These are phyloP conservation scores for Strombidium stylifer DNA, from an alignment of 73 alveolate species.

Conservation along the genomic window DNA sequence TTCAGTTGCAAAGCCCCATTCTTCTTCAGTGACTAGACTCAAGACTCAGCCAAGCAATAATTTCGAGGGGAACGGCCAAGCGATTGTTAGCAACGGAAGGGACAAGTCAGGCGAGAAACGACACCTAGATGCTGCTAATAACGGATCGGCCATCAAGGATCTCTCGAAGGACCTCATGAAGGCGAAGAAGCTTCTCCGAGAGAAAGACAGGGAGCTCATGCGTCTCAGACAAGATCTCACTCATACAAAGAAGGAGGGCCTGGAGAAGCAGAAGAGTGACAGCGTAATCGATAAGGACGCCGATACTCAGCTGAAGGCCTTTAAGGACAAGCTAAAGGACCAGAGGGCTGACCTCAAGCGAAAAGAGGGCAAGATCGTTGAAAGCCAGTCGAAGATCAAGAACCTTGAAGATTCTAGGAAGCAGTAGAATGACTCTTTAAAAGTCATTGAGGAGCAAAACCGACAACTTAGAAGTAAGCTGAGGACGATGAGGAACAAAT, in stretches of 20 bases:
- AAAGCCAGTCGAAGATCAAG: background rate
- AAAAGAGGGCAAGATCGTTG: slow-evolving; percentile 3
- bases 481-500: background rate
- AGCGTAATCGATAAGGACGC: no score
- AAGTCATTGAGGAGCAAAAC: background rate
- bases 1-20: no score
- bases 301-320: no score
- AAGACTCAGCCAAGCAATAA: no score
- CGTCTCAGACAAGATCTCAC: slow-evolving; percentile 20
- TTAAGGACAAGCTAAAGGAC: no score
- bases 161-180: slow-evolving; percentile 21
- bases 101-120: no score
- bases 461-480: slow-evolving; percentile 3
- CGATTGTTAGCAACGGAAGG: no score
- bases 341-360: background rate
- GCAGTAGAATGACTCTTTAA: slow-evolving; percentile 5
- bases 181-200: slow-evolving; percentile 1
- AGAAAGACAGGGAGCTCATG: slow-evolving; percentile 27
- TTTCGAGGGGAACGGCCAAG: no score
- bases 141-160: no score
- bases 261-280: slow-evolving; percentile 11
- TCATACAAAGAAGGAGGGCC: background rate
- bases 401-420: background rate
- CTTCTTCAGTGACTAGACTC: no score
- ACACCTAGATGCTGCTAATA: no score